A percentile compares a stretch with the other conserved stretches of the same genome.
phyloP scores from a whole-genome alignment of 2,329 filamentous ascomycete species.

The Boeremia exigua region DNA sequence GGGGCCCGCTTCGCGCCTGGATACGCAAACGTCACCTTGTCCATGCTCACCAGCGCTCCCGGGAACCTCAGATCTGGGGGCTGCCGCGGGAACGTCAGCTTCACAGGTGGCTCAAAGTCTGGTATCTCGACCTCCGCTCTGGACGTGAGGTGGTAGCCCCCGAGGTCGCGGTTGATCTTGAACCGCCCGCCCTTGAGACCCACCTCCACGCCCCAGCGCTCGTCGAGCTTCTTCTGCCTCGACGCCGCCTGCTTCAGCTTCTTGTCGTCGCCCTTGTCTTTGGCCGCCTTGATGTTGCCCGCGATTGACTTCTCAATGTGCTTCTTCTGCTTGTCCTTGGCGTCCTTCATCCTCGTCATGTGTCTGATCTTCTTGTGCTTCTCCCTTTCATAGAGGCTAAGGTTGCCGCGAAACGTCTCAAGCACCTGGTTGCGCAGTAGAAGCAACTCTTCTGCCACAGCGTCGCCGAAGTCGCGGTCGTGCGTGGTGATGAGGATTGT shows the following conservation, averaged over 20 bases:
- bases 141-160: conserved; percentile 55
- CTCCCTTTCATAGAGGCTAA: conserved; percentile 73
- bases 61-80: conserved; percentile 76
- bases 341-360: conserved; percentile 77
- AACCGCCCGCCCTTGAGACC: conserved; percentile 75
- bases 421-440: conserved; percentile 75
- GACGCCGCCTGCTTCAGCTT: conserved; percentile 86
- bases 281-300: conserved; percentile 76
- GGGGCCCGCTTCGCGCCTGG: conserved; percentile 47
- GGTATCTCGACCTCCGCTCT: conserved; percentile 76
- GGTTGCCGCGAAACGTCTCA: conserved; percentile 75
- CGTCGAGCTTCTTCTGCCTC: conserved; percentile 82
- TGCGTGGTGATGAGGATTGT: conserved; percentile 84
- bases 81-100: conserved; percentile 64
- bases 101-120: conserved; percentile 61
- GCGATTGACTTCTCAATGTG: conserved; percentile 81
- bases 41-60: conserved; percentile 73
- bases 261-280: conserved; percentile 80
- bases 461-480: conserved; percentile 80
- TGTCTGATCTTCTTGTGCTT: conserved; percentile 71
- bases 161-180: conserved; percentile 78
- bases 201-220: conserved; percentile 78
- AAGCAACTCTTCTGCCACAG: conserved; percentile 76
- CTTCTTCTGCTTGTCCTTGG: conserved; percentile 78
- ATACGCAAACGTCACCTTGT: conserved; percentile 73